Percentiles rank a stretch among this genome's conserved stretches.
Evolutionary conservation across 2,329 filamentous ascomycete species (phyloP).

Genomic region (Fusarium drepaniforme): DNA sequence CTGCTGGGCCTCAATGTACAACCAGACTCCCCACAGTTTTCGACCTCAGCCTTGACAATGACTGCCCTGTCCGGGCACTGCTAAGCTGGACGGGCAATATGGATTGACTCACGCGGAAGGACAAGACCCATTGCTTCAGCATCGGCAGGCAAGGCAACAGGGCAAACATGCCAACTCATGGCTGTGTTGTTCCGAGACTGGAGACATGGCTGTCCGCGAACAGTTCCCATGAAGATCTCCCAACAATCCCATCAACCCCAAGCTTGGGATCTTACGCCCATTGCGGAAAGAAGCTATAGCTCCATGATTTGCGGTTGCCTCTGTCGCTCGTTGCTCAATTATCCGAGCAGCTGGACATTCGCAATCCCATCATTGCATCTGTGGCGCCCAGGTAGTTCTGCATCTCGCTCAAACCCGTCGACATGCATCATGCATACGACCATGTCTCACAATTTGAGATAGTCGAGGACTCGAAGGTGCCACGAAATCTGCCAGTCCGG

Average conservation of each 20-base stretch:
- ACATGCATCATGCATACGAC: constrained; percentile 25
- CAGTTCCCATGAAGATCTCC: constrained; percentile 7
- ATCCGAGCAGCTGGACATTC: constrained; percentile 6
- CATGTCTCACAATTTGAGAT: not conserved
- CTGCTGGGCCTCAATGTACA: constrained; percentile 7
- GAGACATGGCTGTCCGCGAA: constrained; percentile 1
- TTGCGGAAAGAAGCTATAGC: constrained; percentile 1
- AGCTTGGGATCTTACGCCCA: not conserved
- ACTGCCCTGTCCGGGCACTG: constrained; percentile 14
- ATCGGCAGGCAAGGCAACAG: constrained; percentile 11
- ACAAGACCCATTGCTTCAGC: constrained; percentile 17
- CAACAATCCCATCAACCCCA: not conserved
- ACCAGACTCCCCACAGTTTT: constrained; percentile 25
- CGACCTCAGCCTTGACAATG: constrained; percentile 25
- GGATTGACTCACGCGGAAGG: constrained; percentile 21
- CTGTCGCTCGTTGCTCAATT: constrained; percentile 10
- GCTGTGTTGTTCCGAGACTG: constrained; percentile 23
- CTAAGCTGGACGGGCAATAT: constrained; percentile 5
- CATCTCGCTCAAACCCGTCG: constrained; percentile 30
- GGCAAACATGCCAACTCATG: constrained; percentile 31
- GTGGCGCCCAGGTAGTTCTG: constrained; percentile 15
- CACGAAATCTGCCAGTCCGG: constrained; percentile 11
- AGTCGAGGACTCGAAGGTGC: constrained; percentile 10
- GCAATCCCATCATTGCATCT: constrained; percentile 13
- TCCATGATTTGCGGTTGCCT: constrained; percentile 5